Percentiles rank a stretch among this genome's conserved stretches.
Evolutionary conservation across 140 eudicot species (phyloP).

Genomic region (Senecio squalidus): DNA sequence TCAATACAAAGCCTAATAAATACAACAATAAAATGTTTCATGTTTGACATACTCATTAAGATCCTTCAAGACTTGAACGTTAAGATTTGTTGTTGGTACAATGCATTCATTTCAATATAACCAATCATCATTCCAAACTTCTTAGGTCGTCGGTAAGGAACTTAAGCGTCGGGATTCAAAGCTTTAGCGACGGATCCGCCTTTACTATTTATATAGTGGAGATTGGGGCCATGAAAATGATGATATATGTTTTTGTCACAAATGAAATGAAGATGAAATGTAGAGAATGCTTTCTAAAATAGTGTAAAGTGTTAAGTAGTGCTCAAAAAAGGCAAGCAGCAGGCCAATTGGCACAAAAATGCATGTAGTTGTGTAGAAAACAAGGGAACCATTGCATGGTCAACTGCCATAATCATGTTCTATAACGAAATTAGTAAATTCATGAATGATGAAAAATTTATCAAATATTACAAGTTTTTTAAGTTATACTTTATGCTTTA

Average conservation of each 20-base stretch:
- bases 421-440: neutral
- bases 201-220: slow-evolving; percentile 1
- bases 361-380: slow-evolving; percentile 18
- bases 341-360: slow-evolving; percentile 24
- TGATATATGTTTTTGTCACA: slow-evolving; percentile 12
- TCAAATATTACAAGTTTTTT: neutral
- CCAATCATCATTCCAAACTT: neutral
- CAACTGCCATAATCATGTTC: slow-evolving; percentile 22
- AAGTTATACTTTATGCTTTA: no score
- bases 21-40: neutral
- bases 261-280: slow-evolving; percentile 11
- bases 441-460: neutral
- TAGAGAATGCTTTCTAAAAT: slow-evolving; percentile 8
- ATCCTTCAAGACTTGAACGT: neutral
- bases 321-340: slow-evolving; percentile 12
- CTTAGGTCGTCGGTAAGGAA: neutral
- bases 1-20: slow-evolving; percentile 1
- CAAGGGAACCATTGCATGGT: slow-evolving; percentile 15
- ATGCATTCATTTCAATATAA: slow-evolving; percentile 1
- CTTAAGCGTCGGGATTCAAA: neutral
- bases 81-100: slow-evolving; percentile 5
- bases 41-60: slow-evolving; percentile 1
- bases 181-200: neutral
- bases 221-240: slow-evolving; percentile 20
- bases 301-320: slow-evolving; percentile 10